A percentile compares a stretch with the other conserved stretches of the same genome.
Conservation (phyloP, 352 stramenopile genomes). For the Pythium myriotylum region DNA sequence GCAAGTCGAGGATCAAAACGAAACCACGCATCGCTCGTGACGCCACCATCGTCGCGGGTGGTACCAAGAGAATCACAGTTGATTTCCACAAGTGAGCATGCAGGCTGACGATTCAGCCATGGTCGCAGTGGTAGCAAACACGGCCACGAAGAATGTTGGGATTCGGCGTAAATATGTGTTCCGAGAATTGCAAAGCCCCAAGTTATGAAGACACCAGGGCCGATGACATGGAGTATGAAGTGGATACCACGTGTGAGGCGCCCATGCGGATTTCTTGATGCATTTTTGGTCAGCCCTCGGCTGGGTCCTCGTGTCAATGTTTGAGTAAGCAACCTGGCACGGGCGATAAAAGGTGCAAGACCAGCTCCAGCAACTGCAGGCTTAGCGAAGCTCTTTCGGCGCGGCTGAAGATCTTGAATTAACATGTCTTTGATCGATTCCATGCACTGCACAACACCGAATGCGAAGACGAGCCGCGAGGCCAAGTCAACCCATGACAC, state of each 20-base stretch:
- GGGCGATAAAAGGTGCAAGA: no score
- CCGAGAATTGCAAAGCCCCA: constrained; percentile 3
- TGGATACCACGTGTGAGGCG: no score
- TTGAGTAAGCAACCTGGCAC: no score
- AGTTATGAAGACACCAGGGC: not conserved
- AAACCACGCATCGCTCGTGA: not conserved
- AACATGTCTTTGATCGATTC: constrained; percentile 10
- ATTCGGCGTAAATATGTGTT: not conserved
- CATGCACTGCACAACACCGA: constrained; percentile 8
- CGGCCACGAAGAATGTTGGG: not conserved
- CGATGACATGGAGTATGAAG: not conserved
- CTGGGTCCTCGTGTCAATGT: no score
- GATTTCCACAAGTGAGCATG: constrained; percentile 10
- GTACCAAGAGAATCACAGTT: constrained; percentile 1
- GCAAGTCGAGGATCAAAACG: not conserved
- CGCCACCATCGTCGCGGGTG: not conserved
- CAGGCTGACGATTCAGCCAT: not conserved
- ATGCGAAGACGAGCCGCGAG: not conserved
- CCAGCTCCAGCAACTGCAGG: no score
- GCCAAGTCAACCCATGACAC: constrained; percentile 12
- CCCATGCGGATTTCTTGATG: no score
- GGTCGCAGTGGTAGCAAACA: not conserved
- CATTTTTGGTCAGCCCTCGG: no score
- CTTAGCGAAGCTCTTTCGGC: not conserved
- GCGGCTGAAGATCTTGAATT: not conserved